These are phyloP conservation scores for Taphrina pruni DNA, from an alignment of 1,139 yeast species.

Conservation along the genomic window DNA sequence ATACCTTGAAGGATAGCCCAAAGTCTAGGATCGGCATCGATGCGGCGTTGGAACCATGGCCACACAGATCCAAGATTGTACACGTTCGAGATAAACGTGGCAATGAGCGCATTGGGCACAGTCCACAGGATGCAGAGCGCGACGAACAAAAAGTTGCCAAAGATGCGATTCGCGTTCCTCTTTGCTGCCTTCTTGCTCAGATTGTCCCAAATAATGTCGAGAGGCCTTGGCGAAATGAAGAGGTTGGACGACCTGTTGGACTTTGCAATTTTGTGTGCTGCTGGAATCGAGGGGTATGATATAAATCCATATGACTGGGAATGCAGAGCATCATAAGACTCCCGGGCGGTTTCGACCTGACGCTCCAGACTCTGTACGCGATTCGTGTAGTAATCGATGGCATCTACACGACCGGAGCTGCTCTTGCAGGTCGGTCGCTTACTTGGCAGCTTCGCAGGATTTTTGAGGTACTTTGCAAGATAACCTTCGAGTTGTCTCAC, in stretches of 20 bases:
- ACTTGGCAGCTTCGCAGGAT: conserved; percentile 47
- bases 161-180: conserved; percentile 51
- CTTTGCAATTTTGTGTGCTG: conserved; percentile 44
- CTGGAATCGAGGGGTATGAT: conserved; percentile 49
- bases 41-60: conserved; percentile 51
- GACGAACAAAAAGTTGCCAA: conserved; percentile 52
- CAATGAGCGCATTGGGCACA: conserved; percentile 55
- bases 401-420: conserved; percentile 48
- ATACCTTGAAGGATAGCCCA: conserved; percentile 55
- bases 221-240: conserved; percentile 52
- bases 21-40: conserved; percentile 49
- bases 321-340: conserved; percentile 45
- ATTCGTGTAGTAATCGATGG: conserved; percentile 50
- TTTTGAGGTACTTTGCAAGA: conserved; percentile 51
- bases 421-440: conserved; percentile 42
- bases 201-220: conserved; percentile 54
- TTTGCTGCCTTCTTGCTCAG: conserved; percentile 49
- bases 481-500: conserved; percentile 50
- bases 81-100: conserved; percentile 54
- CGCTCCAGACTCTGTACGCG: conserved; percentile 49
- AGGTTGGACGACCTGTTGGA: conserved; percentile 28
- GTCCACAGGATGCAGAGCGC: conserved; percentile 53
- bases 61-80: conserved; percentile 52
- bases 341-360: conserved; percentile 49
- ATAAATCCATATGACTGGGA: conserved; percentile 54